These are phyloP conservation scores for Penicillium hordei DNA, from an alignment of 2,329 filamentous ascomycete species.

Conservation along the genomic window DNA sequence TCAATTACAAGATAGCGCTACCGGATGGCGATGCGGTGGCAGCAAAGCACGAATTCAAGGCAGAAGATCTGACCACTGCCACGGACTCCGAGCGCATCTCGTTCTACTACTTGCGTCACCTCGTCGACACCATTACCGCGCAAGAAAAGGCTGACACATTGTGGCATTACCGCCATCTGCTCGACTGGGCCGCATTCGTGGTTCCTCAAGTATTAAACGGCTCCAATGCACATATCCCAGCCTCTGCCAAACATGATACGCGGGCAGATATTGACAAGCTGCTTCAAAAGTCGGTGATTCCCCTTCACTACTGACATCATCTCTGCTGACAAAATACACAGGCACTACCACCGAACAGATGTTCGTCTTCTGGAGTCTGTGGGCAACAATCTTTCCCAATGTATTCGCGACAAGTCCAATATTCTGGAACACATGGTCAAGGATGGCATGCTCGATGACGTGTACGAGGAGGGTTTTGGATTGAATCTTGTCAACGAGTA, in stretches of 20 bases:
- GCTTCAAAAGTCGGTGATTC: no score
- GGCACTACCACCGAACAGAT: conserved; percentile 1
- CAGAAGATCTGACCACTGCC: background rate
- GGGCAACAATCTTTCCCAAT: conserved; percentile 33
- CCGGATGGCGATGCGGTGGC: background rate
- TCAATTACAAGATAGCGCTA: background rate
- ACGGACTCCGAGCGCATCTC: conserved; percentile 8
- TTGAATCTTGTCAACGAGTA: background rate
- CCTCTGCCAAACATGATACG: no score
- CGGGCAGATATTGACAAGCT: no score
- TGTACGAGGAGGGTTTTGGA: background rate
- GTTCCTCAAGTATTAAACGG: no score
- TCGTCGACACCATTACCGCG: no score
- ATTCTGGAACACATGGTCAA: conserved; percentile 39
- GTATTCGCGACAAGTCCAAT: conserved; percentile 30
- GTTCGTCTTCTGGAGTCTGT: conserved; percentile 5
- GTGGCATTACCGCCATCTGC: no score
- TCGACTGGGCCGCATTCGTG: no score
- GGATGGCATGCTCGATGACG: conserved; percentile 32
- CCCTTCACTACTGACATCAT: no score
- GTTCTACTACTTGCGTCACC: background rate
- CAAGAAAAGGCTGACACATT: no score
- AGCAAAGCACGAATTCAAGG: background rate
- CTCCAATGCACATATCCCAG: no score
- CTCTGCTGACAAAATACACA: background rate